Evolutionary conservation across 1,139 yeast species (phyloP).

Genomic region (Debaryomyces fabryi): DNA sequence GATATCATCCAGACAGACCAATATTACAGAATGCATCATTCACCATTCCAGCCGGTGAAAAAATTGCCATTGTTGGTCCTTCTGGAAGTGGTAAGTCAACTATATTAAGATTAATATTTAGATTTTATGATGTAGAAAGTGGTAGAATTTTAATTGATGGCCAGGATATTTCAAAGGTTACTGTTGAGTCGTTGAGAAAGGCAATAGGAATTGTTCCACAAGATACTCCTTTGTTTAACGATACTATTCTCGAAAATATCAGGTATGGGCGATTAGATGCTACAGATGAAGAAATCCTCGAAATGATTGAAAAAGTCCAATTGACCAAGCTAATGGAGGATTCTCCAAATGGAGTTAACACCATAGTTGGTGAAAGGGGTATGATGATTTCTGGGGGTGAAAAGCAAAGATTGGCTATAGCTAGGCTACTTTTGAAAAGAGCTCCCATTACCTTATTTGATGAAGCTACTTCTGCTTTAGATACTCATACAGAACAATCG

Average conservation of each 20-base stretch:
- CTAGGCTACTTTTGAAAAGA: slow-evolving; percentile 78
- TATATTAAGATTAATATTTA: slow-evolving; percentile 74
- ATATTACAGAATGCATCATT: slow-evolving; percentile 81
- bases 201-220: slow-evolving; percentile 95
- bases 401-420: slow-evolving; percentile 92
- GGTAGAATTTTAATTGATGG: slow-evolving; percentile 89
- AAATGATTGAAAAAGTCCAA: slow-evolving; percentile 70
- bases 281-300: slow-evolving; percentile 66
- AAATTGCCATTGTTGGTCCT: slow-evolving; percentile 93
- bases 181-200: slow-evolving; percentile 71
- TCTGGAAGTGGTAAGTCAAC: slow-evolving; percentile 97
- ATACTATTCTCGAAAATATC: slow-evolving; percentile 82
- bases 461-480: slow-evolving; percentile 96
- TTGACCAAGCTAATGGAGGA: slow-evolving; percentile 63
- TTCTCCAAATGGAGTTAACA: slow-evolving; percentile 80
- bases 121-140: slow-evolving; percentile 81
- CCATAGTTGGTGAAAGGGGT: slow-evolving; percentile 97
- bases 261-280: slow-evolving; percentile 84
- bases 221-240: slow-evolving; percentile 95
- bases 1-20: slow-evolving; percentile 86
- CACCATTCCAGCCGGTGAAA: slow-evolving; percentile 86
- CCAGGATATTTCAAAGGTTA: slow-evolving; percentile 78
- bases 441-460: slow-evolving; percentile 94
- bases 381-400: slow-evolving; percentile 99
- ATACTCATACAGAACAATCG: slow-evolving; percentile 93